Evolutionary conservation across 495 filamentous ascomycete species (phyloP), one percentile per base, ranked within the genome.

Genomic region (Podospora comata): DNA sequence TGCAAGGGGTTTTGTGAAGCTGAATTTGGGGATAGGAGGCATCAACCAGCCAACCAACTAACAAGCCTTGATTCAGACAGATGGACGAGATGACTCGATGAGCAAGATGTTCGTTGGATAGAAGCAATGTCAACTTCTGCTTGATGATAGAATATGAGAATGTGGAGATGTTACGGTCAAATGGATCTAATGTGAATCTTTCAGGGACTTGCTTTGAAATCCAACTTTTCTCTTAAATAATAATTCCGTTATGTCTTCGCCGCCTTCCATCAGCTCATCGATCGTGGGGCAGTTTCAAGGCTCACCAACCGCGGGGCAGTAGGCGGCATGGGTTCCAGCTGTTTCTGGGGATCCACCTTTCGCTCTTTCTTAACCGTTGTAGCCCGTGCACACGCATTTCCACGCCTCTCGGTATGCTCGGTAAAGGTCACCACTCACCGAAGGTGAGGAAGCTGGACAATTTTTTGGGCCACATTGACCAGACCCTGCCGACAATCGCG

Each of bases 141-240:
- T 48, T 13, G 15, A 48, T 48, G 39, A 48, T 48, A 11, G 15
- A 48, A 48, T 48, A 16, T 16, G 15, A 48, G 39, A 48, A 48
- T 48, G 39, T 48, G 39, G 39, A 48, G 39, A 48, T 48, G 2
- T 18, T 3, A 48, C 39, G 9, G 15, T 48, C 15, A 16, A 48
- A 48, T 48, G 39, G 39, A 48, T 48, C 15, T 18, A 48, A 16
- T 18, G 15, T 6, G 39, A 48, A 11, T 48, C 39, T 48, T 48
- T 48, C 7, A 48, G 16, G n/a, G 19, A 28, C 32, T 28, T 81
- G 79, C 75, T 81, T 81, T 81, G 79, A 81, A 81, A 81, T 81
- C 78, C 44, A 62, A 48, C 26, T 62, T 7, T 7, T 30, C 19
- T 30, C 15, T 62, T 58, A 26, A 48, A 48, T 48, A 48, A 48